These are phyloP conservation scores for Mitragyna speciosa DNA, from an alignment of 257 asterid genomes.

Conservation along the genomic window DNA sequence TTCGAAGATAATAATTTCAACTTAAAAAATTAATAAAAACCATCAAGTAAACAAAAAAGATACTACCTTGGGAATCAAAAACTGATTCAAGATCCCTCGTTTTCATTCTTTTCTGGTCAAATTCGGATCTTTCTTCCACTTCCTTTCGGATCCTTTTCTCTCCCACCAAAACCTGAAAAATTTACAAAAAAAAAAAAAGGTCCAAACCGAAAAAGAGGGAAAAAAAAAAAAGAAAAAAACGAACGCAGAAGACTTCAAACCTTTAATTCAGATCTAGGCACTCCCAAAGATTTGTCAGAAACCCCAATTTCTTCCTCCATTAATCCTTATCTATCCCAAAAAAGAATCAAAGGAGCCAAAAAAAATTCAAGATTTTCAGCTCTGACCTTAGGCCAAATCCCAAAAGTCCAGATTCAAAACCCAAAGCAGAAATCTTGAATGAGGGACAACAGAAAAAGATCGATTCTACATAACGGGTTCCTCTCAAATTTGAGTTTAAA, in stretches of 20 bases:
- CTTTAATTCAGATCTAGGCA: slow-evolving; percentile 36
- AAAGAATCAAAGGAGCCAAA: not conserved
- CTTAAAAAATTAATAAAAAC: not conserved
- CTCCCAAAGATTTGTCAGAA: slow-evolving; percentile 18
- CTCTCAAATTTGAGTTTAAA: not conserved
- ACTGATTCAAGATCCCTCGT: slow-evolving; percentile 41
- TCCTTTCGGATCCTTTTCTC: slow-evolving; percentile 30
- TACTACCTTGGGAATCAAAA: slow-evolving; percentile 39
- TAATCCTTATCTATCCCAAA: not conserved
- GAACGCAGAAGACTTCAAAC: slow-evolving; percentile 11
- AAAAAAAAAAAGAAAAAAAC: not conserved
- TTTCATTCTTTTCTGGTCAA: slow-evolving; percentile 32
- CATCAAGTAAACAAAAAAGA: slow-evolving; percentile 2
- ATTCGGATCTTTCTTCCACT: slow-evolving; percentile 33
- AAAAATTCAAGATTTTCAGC: slow-evolving; percentile 10
- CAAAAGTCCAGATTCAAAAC: slow-evolving; percentile 17
- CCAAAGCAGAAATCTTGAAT: not conserved
- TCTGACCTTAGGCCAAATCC: slow-evolving; percentile 3
- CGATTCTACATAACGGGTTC: not conserved
- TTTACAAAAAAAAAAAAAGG: not conserved
- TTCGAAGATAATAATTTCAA: not conserved
- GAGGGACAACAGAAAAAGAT: not conserved
- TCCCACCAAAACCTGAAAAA: slow-evolving; percentile 33
- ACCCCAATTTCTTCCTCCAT: slow-evolving; percentile 28
- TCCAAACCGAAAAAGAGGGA: not conserved